A percentile compares a stretch with the other conserved stretches of the same genome.
phyloP scores from a whole-genome alignment of 1,284 basidiomycete species.

The Chondrostereum purpureum region DNA sequence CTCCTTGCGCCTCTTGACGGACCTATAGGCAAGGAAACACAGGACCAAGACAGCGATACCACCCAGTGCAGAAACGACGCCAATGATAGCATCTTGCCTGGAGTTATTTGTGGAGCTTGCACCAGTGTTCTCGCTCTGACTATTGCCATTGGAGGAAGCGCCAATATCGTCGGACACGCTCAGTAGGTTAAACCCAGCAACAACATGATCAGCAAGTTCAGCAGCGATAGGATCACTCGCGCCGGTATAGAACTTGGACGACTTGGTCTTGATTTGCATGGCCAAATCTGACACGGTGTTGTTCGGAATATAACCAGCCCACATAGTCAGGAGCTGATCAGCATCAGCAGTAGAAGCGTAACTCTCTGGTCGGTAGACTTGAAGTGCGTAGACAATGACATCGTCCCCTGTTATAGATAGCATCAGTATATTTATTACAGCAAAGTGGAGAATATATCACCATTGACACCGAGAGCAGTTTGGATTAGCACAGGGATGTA shows the following conservation, averaged over 20 bases:
- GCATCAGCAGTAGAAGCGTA: constrained; percentile 45
- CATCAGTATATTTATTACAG: neutral
- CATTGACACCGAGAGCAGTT: neutral
- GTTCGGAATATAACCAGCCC: constrained; percentile 51
- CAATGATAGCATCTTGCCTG: constrained; percentile 73
- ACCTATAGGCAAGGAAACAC: constrained; percentile 55
- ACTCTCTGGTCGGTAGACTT: constrained; percentile 48
- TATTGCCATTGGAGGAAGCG: constrained; percentile 12
- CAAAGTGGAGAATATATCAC: neutral
- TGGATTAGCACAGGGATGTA: constrained; percentile 1
- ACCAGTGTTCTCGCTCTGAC: constrained; percentile 16
- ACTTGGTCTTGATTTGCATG: constrained; percentile 44
- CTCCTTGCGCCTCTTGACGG: constrained; percentile 53
- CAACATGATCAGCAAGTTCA: constrained; percentile 53
- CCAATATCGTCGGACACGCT: constrained; percentile 31
- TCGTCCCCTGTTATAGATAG: neutral
- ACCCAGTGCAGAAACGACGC: constrained; percentile 70
- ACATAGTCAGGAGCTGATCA: constrained; percentile 48
- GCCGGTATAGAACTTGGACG: constrained; percentile 56
- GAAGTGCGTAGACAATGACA: constrained; percentile 9
- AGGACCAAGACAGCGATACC: constrained; percentile 63
- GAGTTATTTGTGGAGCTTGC: constrained; percentile 25
- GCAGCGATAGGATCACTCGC: constrained; percentile 29
- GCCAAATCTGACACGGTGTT: constrained; percentile 43
- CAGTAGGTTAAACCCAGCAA: constrained; percentile 49